Conservation (phyloP, 305 asterid genomes). For the Fraxinus paxiana region DNA sequence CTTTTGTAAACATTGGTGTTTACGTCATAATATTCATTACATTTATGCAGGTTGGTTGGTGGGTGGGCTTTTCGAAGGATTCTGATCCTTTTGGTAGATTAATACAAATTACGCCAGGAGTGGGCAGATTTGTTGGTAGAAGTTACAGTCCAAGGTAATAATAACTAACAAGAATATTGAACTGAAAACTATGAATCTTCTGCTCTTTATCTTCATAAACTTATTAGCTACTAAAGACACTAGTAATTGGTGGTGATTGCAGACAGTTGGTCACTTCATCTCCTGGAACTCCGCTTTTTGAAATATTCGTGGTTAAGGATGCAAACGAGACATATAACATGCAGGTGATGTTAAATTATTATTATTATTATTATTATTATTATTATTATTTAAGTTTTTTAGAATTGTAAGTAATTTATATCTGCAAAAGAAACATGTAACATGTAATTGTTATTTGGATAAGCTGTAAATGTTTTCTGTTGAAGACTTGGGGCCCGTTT, state of each 20-base stretch:
- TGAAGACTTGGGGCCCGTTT: neutral
- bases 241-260: slow-evolving; percentile 34
- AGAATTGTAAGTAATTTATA: neutral
- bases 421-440: neutral
- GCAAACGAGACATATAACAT: slow-evolving; percentile 54
- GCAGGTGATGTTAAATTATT: slow-evolving; percentile 56
- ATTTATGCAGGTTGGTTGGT: slow-evolving; percentile 86
- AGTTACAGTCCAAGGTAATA: slow-evolving; percentile 86
- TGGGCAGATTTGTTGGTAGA: slow-evolving; percentile 85
- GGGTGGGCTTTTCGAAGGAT: slow-evolving; percentile 92
- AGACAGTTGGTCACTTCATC: slow-evolving; percentile 82
- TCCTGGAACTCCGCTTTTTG: slow-evolving; percentile 92
- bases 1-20: neutral
- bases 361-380: no score
- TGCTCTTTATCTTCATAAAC: slow-evolving; percentile 1
- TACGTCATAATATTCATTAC: slow-evolving; percentile 11
- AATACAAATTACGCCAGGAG: slow-evolving; percentile 73
- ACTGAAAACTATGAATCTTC: neutral
- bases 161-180: neutral
- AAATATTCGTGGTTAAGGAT: slow-evolving; percentile 84
- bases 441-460: neutral
- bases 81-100: slow-evolving; percentile 92
- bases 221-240: slow-evolving; percentile 16
- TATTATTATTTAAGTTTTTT: neutral
- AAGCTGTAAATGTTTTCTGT: neutral